Conservation (phyloP, 2,329 filamentous ascomycete genomes). For the Aureobasidium sp. region DNA sequence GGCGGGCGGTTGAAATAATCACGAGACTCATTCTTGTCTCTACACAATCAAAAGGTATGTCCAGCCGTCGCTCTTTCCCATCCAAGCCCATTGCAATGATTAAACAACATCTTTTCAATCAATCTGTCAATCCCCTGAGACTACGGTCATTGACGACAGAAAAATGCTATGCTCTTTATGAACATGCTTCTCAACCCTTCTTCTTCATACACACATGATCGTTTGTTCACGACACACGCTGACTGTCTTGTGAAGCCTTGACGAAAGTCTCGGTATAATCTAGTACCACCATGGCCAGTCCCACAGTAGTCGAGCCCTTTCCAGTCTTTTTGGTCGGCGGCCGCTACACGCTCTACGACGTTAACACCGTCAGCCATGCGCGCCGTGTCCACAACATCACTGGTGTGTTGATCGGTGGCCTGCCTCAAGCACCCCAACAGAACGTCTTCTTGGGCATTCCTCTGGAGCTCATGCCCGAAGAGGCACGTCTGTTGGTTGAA, state of each 20-base stretch:
- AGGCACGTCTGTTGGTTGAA: conserved; percentile 73
- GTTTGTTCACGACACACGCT: conserved; percentile 16
- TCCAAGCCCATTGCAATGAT: conserved; percentile 36
- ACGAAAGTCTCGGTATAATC: conserved; percentile 9
- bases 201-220: not conserved
- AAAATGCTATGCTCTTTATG: conserved; percentile 43
- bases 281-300: conserved; percentile 24
- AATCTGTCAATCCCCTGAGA: conserved; percentile 85
- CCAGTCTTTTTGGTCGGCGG: conserved; percentile 74
- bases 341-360: conserved; percentile 84
- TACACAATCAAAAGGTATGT: conserved; percentile 4
- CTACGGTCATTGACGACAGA: conserved; percentile 48
- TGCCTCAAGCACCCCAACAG: conserved; percentile 89
- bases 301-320: conserved; percentile 48
- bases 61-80: not conserved
- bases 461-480: conserved; percentile 83
- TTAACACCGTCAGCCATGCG: conserved; percentile 68
- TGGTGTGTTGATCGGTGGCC: conserved; percentile 76
- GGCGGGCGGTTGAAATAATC: not conserved
- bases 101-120: conserved; percentile 49
- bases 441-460: conserved; percentile 58
- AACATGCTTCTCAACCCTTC: conserved; percentile 11
- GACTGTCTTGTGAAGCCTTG: conserved; percentile 1
- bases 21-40: not conserved
- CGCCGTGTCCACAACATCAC: conserved; percentile 77